Conservation (phyloP, 768 basidiomycete species). For the Pholiota microspora region DNA sequence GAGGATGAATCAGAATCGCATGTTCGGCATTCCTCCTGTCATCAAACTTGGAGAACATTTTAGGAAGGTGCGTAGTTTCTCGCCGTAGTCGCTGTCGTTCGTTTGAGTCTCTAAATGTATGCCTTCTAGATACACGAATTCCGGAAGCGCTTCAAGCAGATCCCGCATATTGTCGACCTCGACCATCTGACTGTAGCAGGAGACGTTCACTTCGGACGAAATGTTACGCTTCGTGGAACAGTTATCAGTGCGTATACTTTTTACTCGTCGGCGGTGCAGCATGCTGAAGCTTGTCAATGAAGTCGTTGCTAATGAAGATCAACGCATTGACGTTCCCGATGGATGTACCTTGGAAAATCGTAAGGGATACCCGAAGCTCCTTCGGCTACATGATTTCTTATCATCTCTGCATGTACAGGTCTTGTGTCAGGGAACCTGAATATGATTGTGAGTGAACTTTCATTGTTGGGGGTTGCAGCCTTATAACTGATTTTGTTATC, state of each 20-base stretch:
- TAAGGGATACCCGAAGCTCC: background rate
- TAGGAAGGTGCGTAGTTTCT: constrained; percentile 69
- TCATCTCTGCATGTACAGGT: constrained; percentile 30
- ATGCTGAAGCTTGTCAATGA: background rate
- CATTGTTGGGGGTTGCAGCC: too few species aligned
- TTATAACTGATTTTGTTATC: too few species aligned
- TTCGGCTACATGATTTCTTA: background rate
- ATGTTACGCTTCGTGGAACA: constrained; percentile 82
- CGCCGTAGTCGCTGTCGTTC: background rate
- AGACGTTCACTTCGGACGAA: constrained; percentile 86
- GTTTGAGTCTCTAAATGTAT: background rate
- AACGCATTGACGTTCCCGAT: constrained; percentile 80
- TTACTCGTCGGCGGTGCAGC: background rate
- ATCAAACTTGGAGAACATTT: constrained; percentile 96
- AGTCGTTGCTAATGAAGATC: constrained; percentile 81
- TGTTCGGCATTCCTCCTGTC: constrained; percentile 85
- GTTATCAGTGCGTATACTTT: constrained; percentile 62
- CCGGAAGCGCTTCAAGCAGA: constrained; percentile 93
- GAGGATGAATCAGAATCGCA: constrained; percentile 74
- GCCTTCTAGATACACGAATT: constrained; percentile 70
- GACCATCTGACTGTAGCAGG: constrained; percentile 94
- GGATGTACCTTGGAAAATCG: constrained; percentile 71
- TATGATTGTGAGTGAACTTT: constrained; percentile 56
- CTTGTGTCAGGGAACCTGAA: constrained; percentile 74
- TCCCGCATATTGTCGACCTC: constrained; percentile 84